Evolutionary conservation across 1,139 yeast species (phyloP).

Genomic region (Scheffersomyces quercinus): DNA sequence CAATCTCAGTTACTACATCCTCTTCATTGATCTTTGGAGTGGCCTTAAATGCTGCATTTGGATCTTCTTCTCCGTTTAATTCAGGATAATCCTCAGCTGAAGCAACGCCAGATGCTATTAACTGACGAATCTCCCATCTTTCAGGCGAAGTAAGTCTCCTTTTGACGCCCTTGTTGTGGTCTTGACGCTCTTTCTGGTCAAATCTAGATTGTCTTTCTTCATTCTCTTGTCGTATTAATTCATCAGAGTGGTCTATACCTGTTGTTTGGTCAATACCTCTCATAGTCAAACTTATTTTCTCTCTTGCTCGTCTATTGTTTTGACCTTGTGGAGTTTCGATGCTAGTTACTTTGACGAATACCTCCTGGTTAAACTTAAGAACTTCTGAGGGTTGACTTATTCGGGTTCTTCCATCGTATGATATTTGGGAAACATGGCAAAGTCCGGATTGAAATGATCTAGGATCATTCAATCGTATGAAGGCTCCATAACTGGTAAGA

Average conservation of each 20-base stretch:
- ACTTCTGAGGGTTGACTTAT: slow-evolving; percentile 61
- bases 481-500: slow-evolving; percentile 75
- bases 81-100: slow-evolving; percentile 74
- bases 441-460: slow-evolving; percentile 50
- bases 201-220: slow-evolving; percentile 18
- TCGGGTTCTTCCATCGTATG: slow-evolving; percentile 44
- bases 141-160: slow-evolving; percentile 79
- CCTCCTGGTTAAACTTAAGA: slow-evolving; percentile 57
- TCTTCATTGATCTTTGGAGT: slow-evolving; percentile 25
- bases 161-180: slow-evolving; percentile 14
- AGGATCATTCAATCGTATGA: slow-evolving; percentile 44
- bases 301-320: slow-evolving; percentile 25
- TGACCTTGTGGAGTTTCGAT: slow-evolving; percentile 29
- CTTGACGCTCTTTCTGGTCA: slow-evolving; percentile 12
- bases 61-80: slow-evolving; percentile 44
- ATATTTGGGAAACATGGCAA: slow-evolving; percentile 75
- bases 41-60: slow-evolving; percentile 30
- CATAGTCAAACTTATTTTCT: slow-evolving; percentile 65
- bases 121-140: slow-evolving; percentile 84
- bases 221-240: slow-evolving; percentile 21
- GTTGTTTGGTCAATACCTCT: slow-evolving; percentile 71
- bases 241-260: slow-evolving; percentile 48
- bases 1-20: slow-evolving; percentile 70
- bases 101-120: slow-evolving; percentile 77
- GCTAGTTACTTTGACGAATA: slow-evolving; percentile 60